Evolutionary conservation across 2,329 filamentous ascomycete species (phyloP).

Genomic region (Parastagonospora nodorum): DNA sequence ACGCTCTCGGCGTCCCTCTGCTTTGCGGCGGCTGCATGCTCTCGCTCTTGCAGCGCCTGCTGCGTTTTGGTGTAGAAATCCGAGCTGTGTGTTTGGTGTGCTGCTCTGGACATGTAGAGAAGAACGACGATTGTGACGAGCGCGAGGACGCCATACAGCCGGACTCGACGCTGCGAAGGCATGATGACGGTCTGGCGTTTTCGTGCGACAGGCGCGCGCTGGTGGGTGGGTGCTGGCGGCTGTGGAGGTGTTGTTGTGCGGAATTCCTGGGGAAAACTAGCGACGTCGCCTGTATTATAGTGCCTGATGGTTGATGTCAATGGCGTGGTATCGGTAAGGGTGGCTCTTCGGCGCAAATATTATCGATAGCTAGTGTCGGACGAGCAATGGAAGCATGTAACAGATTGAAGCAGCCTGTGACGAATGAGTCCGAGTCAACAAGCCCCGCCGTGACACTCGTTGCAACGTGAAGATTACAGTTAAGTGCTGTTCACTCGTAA

Average conservation of each 20-base stretch:
- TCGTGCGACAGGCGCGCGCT: slow-evolving; percentile 9
- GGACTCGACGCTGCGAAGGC: slow-evolving; percentile 64
- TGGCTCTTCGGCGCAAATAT: slow-evolving; percentile 1
- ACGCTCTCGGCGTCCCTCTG: slow-evolving; percentile 60
- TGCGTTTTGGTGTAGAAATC: slow-evolving; percentile 66
- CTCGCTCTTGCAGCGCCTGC: slow-evolving; percentile 51
- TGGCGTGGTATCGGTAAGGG: slow-evolving; percentile 1
- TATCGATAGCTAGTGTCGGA: background rate
- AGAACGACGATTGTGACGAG: slow-evolving; percentile 68
- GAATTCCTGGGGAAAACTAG: background rate
- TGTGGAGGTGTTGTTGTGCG: too few species aligned
- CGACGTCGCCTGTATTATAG: background rate
- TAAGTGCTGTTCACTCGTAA: too few species aligned
- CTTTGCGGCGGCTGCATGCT: slow-evolving; percentile 46
- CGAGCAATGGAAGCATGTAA: background rate
- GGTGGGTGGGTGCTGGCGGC: background rate
- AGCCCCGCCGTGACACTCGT: too few species aligned
- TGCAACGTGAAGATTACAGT: too few species aligned
- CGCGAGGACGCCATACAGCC: slow-evolving; percentile 67
- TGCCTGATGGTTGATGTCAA: background rate
- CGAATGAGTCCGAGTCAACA: background rate
- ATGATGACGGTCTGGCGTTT: slow-evolving; percentile 23
- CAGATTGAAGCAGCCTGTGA: background rate
- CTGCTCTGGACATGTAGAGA: slow-evolving; percentile 73
- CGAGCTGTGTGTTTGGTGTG: slow-evolving; percentile 57